A percentile compares a stretch with the other conserved stretches of the same genome.
Conservation (phyloP, 2,329 filamentous ascomycete species). For the Stachybotrys chartarum region DNA sequence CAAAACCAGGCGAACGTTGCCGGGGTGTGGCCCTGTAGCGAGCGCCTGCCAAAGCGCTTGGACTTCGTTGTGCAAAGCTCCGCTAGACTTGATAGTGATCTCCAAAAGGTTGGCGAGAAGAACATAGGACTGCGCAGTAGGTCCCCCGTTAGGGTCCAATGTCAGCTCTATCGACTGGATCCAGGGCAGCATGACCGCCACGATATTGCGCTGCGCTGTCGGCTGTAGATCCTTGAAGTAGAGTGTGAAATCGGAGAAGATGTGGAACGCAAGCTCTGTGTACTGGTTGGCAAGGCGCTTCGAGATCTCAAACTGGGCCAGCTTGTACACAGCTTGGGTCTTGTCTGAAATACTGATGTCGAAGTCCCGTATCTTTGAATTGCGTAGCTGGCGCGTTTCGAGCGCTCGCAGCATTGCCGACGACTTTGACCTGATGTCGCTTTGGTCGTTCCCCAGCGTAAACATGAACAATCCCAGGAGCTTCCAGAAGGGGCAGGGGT, state of each 20-base stretch:
- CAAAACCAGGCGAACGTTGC: slow-evolving; percentile 88
- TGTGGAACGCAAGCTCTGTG: slow-evolving; percentile 79
- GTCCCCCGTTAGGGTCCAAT: slow-evolving; percentile 83
- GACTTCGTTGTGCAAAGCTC: slow-evolving; percentile 87
- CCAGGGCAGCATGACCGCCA: slow-evolving; percentile 92
- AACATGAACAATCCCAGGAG: slow-evolving; percentile 82
- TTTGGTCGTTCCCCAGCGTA: slow-evolving; percentile 86
- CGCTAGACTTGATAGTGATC: slow-evolving; percentile 89
- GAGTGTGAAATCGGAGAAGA: slow-evolving; percentile 91
- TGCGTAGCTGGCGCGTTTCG: slow-evolving; percentile 70
- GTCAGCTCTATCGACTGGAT: slow-evolving; percentile 91
- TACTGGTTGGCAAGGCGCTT: slow-evolving; percentile 84
- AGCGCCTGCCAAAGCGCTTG: slow-evolving; percentile 96
- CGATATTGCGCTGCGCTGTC: slow-evolving; percentile 83
- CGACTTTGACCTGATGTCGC: slow-evolving; percentile 82
- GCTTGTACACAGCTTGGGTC: slow-evolving; percentile 95
- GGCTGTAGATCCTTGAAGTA: slow-evolving; percentile 86
- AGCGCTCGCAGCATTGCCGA: slow-evolving; percentile 72
- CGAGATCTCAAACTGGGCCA: slow-evolving; percentile 95
- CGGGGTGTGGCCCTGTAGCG: slow-evolving; percentile 83
- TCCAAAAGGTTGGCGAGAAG: slow-evolving; percentile 91
- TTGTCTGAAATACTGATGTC: slow-evolving; percentile 99
- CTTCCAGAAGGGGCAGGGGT: slow-evolving; percentile 84
- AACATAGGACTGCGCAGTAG: slow-evolving; percentile 88
- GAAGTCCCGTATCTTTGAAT: slow-evolving; percentile 90